phyloP scores from a whole-genome alignment of 805 yeast genomes.

The Teunomyces atbi region DNA sequence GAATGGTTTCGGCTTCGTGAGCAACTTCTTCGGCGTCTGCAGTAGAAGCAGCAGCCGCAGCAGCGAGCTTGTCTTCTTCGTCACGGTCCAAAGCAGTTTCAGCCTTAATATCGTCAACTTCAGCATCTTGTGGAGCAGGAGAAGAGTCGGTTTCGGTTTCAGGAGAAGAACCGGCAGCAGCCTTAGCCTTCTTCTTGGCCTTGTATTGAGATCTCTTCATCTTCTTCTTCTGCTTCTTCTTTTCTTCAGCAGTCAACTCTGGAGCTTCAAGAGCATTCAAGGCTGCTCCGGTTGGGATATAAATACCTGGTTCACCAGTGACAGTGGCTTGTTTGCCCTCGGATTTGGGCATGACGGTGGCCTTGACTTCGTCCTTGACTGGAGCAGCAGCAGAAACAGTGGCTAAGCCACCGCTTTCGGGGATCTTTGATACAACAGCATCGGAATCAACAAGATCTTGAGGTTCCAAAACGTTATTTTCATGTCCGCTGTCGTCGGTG shows the following conservation, averaged over 20 bases:
- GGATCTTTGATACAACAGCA: constrained; percentile 24
- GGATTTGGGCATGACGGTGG: constrained; percentile 48
- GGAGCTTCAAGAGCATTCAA: constrained; percentile 57
- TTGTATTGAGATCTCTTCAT: constrained; percentile 43
- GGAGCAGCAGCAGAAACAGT: constrained; percentile 8
- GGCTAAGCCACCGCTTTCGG: constrained; percentile 31
- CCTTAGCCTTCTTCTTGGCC: constrained; percentile 34
- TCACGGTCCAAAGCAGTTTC: constrained; percentile 6
- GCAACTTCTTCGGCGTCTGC: constrained; percentile 7
- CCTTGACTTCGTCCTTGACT: constrained; percentile 13
- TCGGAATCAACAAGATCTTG: constrained; percentile 27
- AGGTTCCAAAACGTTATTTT: constrained; percentile 48
- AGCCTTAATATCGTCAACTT: constrained; percentile 1
- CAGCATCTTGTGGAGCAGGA: constrained; percentile 4
- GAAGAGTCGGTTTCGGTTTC: constrained; percentile 10
- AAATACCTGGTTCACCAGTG: constrained; percentile 73
- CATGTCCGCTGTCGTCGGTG: constrained; percentile 49
- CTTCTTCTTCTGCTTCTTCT: constrained; percentile 43
- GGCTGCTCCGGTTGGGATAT: constrained; percentile 58
- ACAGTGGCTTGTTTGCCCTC: constrained; percentile 44
- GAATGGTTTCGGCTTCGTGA: background rate
- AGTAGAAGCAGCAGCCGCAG: constrained; percentile 7
- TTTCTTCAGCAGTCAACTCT: constrained; percentile 32
- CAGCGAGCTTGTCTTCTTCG: constrained; percentile 16
- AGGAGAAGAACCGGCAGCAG: constrained; percentile 10